A percentile compares a stretch with the other conserved stretches of the same genome.
These are phyloP conservation scores for Cucurbita maxima DNA, from an alignment of 306 rosid species.

Conservation along the genomic window DNA sequence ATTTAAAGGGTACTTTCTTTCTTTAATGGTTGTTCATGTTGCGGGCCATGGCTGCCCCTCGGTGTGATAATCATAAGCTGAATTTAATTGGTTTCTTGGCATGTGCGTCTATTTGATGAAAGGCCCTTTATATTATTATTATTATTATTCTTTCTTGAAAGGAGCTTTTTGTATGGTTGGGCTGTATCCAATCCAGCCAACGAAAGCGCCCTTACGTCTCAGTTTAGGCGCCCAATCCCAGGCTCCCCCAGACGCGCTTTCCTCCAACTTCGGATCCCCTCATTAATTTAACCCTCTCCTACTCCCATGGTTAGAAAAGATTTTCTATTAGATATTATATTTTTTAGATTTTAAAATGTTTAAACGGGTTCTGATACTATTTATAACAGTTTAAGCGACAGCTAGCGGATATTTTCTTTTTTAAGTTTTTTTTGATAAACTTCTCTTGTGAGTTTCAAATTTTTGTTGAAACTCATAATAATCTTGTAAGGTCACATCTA, in stretches of 20 bases:
- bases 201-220: neutral
- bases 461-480: no score
- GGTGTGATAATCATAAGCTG: neutral
- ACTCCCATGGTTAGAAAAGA: neutral
- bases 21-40: neutral
- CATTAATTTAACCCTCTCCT: neutral
- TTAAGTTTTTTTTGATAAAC: rapidly evolving
- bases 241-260: neutral
- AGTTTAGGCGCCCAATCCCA: neutral
- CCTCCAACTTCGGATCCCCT: neutral
- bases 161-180: neutral
- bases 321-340: no score
- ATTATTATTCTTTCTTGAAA: neutral
- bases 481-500: neutral
- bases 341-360: no score
- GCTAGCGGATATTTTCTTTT: no score
- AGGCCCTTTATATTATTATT: neutral
- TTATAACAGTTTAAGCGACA: no score
- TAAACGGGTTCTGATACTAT: no score
- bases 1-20: neutral
- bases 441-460: no score
- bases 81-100: neutral
- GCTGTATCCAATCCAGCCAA: neutral
- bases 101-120: neutral
- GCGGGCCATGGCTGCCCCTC: neutral